Base-by-base conservation (phyloP, 495 filamentous ascomycete species). In the Daldinia caldariorum region DNA sequence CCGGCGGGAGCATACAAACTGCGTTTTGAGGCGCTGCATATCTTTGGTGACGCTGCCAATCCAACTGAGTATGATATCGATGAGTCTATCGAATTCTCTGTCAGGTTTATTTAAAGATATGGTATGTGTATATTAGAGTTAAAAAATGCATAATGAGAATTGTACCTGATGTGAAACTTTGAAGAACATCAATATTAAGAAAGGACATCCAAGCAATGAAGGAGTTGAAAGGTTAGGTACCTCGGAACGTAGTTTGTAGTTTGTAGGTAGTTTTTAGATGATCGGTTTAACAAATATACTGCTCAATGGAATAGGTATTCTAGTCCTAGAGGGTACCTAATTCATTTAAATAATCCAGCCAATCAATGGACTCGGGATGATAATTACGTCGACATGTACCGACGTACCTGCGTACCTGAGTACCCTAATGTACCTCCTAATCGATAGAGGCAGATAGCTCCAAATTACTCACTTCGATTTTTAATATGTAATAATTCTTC, bases 1-100 rank as follows among this genome's bases (percentile, higher is more conserved):
- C 72, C 78, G 18, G 74, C 78, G n/a, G 84, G 83, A 18, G 49
- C 67, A 13, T 87, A 87, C 73, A 81, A 79, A 69, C 72, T 83
- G 31, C 76, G 66, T 3, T 71, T 84, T 49, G 77, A 77, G 71
- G 83, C 82, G 32, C 69, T 85, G 63, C 76, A 75, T 51, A 79
- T 85, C 51, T 83, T 80, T 41, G 83, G 83, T 0, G 71, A 85
- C 38, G 62, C 67, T 13, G 50, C 69, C 1, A 51, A 70, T 55
- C 62, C 56, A 6, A 60, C 37, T 7, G 81, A 84, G 35, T 84
- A 80, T 49, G 81, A 84, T 43, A 61, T 61, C 0, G 65, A 71
- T 14, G 79, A 81, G 64, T 75, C 80, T 16, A 73, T 76, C 13
- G 20, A 62, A 10, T 84, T 84, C 58, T 74, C 61, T 16, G 66